phyloP scores from a whole-genome alignment of 2,329 filamentous ascomycete genomes.

The Claviceps purpurea region DNA sequence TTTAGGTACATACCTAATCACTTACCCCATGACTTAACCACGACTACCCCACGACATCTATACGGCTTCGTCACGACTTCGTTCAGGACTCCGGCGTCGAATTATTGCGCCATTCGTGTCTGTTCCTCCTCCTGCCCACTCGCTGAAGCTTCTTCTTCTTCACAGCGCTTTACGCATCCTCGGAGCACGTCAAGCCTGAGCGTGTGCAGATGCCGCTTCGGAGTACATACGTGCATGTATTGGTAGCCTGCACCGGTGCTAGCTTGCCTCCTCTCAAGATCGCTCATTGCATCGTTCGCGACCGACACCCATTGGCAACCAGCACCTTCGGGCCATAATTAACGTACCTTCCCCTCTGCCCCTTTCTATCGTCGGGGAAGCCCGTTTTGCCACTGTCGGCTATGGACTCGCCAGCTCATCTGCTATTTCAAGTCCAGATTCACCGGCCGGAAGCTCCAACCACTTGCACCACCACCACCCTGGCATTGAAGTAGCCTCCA shows the following conservation, averaged over 20 bases:
- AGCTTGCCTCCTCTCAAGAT: neutral
- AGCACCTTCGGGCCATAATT: neutral
- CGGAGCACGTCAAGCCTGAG: too few species aligned
- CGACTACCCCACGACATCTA: too few species aligned
- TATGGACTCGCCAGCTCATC: slow-evolving; percentile 14
- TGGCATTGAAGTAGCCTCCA: slow-evolving; percentile 6
- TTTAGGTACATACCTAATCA: too few species aligned
- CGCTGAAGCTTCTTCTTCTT: too few species aligned
- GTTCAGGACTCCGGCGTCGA: too few species aligned
- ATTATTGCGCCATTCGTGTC: too few species aligned
- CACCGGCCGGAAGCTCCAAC: slow-evolving; percentile 9
- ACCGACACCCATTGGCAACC: neutral
- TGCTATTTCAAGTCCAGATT: slow-evolving; percentile 13
- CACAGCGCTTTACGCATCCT: too few species aligned
- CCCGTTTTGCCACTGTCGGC: slow-evolving; percentile 5
- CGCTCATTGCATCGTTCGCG: neutral
- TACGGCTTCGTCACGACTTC: too few species aligned
- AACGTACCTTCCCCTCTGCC: neutral
- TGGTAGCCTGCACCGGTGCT: neutral
- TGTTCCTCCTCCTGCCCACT: too few species aligned
- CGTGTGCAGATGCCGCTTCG: too few species aligned
- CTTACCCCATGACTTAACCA: too few species aligned
- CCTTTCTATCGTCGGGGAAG: neutral
- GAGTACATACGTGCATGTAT: too few species aligned
- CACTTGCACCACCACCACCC: slow-evolving; percentile 1